phyloP scores from a whole-genome alignment of 164 flowering plant species.

The Chimonanthus salicifolius region DNA sequence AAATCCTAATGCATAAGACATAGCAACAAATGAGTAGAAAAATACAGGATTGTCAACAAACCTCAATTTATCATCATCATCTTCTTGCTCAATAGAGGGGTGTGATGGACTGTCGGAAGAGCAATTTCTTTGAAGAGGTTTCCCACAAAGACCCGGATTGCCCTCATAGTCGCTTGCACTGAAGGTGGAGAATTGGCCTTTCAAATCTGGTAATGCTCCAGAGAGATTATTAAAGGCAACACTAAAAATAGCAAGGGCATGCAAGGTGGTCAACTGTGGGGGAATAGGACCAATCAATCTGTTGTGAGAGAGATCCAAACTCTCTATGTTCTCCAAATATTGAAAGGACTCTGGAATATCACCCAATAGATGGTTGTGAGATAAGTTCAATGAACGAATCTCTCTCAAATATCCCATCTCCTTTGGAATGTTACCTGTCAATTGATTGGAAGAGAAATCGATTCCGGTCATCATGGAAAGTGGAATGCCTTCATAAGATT shows the following conservation, averaged over 20 bases:
- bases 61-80: not conserved
- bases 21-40: not conserved
- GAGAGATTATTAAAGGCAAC: conserved; percentile 6
- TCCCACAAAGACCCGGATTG: conserved; percentile 2
- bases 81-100: not conserved
- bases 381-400: conserved; percentile 3
- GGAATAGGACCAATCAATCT: not conserved
- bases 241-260: not conserved
- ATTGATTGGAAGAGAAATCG: conserved; percentile 8
- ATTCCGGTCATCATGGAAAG: conserved; percentile 6
- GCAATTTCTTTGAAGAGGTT: not conserved
- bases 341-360: not conserved
- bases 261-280: not conserved
- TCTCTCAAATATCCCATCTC: conserved; percentile 3
- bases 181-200: conserved; percentile 2
- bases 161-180: not conserved
- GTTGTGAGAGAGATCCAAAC: conserved; percentile 8
- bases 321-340: conserved; percentile 1
- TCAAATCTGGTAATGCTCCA: not conserved
- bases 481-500: not conserved
- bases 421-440: not conserved
- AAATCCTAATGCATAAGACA: conserved; percentile 1
- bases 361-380: not conserved
- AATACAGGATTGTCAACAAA: not conserved
- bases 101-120: not conserved